phyloP scores from a whole-genome alignment of 768 basidiomycete species.

The Amanita muscaria region DNA sequence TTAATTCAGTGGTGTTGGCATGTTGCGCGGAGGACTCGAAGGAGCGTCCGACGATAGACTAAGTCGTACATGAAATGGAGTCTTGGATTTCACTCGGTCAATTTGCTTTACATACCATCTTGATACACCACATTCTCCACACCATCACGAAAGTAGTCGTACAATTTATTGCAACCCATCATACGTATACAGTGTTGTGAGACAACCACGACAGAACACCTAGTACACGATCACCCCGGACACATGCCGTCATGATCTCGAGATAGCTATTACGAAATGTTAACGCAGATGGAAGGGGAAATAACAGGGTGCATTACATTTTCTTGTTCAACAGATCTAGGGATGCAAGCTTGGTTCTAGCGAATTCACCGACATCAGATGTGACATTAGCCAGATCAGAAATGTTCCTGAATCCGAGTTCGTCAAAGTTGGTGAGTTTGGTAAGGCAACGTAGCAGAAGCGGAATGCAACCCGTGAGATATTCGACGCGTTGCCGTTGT shows the following conservation, averaged over 20 bases:
- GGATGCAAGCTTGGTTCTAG: slow-evolving; percentile 5
- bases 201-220: too few species aligned
- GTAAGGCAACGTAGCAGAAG: slow-evolving; percentile 12
- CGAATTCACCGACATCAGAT: slow-evolving; percentile 7
- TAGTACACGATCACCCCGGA: too few species aligned
- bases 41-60: too few species aligned
- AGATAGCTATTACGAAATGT: slow-evolving; percentile 10
- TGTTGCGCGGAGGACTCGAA: too few species aligned
- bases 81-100: too few species aligned
- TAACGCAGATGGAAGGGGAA: slow-evolving; percentile 7
- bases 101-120: too few species aligned
- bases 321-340: slow-evolving; percentile 7
- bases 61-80: too few species aligned
- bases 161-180: too few species aligned
- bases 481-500: slow-evolving; percentile 11
- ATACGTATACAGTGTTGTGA: too few species aligned
- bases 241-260: slow-evolving; percentile 11
- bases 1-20: too few species aligned
- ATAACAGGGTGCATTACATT: slow-evolving; percentile 11
- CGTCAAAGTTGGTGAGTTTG: slow-evolving; percentile 7
- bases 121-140: too few species aligned
- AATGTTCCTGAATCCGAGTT: slow-evolving; percentile 7
- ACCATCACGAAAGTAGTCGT: too few species aligned
- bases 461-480: slow-evolving; percentile 12
- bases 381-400: slow-evolving; percentile 7